Percentiles rank a stretch among this genome's conserved stretches.
These are phyloP conservation scores for Hydnomerulius pinastri DNA, from an alignment of 768 basidiomycete species.

Conservation along the genomic window DNA sequence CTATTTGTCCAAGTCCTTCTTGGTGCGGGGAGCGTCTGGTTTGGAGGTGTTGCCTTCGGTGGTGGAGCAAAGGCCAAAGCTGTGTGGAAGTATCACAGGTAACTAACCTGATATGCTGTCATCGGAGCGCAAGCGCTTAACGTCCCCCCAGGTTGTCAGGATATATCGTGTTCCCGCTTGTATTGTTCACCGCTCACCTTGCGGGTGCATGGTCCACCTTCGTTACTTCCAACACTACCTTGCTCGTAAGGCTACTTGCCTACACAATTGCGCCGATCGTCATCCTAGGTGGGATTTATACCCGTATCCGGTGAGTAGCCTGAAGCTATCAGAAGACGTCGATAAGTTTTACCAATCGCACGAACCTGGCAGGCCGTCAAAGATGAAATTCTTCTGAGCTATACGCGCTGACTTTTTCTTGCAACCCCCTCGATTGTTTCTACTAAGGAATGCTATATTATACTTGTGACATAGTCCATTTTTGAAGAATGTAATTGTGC, in stretches of 20 bases:
- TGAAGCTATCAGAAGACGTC: too few relatives aligned
- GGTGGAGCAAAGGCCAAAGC: slow-evolving; percentile 70
- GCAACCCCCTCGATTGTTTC: background rate
- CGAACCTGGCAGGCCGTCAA: slow-evolving; percentile 48
- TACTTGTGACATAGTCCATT: slow-evolving; percentile 4
- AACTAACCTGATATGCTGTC: slow-evolving; percentile 7
- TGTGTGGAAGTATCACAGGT: slow-evolving; percentile 87
- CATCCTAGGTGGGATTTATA: slow-evolving; percentile 43
- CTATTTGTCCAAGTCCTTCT: slow-evolving; percentile 58
- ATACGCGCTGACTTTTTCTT: too few relatives aligned
- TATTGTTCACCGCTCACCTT: slow-evolving; percentile 65
- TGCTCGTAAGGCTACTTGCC: slow-evolving; percentile 46
- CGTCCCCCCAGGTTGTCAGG: slow-evolving; percentile 60
- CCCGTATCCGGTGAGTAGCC: slow-evolving; percentile 51
- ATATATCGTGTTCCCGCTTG: slow-evolving; percentile 62
- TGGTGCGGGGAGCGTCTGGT: slow-evolving; percentile 82
- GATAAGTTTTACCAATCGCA: background rate
- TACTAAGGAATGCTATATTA: background rate
- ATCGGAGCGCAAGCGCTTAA: slow-evolving; percentile 2
- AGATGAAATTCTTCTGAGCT: slow-evolving; percentile 64
- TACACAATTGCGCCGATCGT: slow-evolving; percentile 58
- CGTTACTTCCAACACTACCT: slow-evolving; percentile 41
- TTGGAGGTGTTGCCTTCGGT: slow-evolving; percentile 66
- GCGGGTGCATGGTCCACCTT: slow-evolving; percentile 74
- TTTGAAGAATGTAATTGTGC: slow-evolving; percentile 2